Percentiles rank a stretch among this genome's conserved stretches.
These are phyloP conservation scores for Ceratobasidium sp. DNA, from an alignment of 1,284 basidiomycete genomes.

Conservation along the genomic window DNA sequence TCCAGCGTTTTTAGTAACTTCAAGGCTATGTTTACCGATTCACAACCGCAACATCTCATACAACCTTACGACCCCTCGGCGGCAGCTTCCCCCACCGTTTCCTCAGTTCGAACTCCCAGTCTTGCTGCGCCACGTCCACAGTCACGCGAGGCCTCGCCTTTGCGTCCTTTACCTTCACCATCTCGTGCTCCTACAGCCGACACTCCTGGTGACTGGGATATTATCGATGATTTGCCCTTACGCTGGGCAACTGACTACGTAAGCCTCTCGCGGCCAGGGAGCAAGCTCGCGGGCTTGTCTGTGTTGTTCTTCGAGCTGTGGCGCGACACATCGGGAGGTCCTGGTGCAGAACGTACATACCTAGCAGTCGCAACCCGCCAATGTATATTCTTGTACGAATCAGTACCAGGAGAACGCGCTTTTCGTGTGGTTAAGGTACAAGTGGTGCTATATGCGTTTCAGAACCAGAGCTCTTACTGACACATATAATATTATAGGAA, in stretches of 20 bases:
- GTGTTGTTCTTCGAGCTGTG: slow-evolving; percentile 75
- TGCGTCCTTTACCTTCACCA: slow-evolving; percentile 37
- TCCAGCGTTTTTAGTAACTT: slow-evolving; percentile 34
- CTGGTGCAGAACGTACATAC: slow-evolving; percentile 55
- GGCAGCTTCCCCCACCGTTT: slow-evolving; percentile 43
- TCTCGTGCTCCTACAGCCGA: slow-evolving; percentile 49
- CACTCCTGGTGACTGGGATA: slow-evolving; percentile 71
- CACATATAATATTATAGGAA: no score
- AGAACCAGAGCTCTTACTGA: no score
- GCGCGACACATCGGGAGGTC: slow-evolving; percentile 60
- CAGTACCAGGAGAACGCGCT: slow-evolving; percentile 80
- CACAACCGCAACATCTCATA: slow-evolving; percentile 33
- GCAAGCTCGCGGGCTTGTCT: slow-evolving; percentile 67
- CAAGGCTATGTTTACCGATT: slow-evolving; percentile 40
- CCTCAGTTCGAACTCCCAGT: slow-evolving; percentile 2
- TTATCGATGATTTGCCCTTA: slow-evolving; percentile 77
- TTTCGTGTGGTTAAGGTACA: slow-evolving; percentile 80
- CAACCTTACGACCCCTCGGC: slow-evolving; percentile 47
- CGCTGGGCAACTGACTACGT: slow-evolving; percentile 85
- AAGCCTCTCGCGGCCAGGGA: slow-evolving; percentile 71
- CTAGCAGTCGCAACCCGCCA: slow-evolving; percentile 79
- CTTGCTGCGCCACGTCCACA: slow-evolving; percentile 46
- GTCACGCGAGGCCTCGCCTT: slow-evolving; percentile 48
- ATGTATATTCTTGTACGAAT: slow-evolving; percentile 78
- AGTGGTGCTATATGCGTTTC: slow-evolving; percentile 36